These are phyloP conservation scores for Emericellopsis atlantica DNA, from an alignment of 2,329 filamentous ascomycete species.

Conservation along the genomic window DNA sequence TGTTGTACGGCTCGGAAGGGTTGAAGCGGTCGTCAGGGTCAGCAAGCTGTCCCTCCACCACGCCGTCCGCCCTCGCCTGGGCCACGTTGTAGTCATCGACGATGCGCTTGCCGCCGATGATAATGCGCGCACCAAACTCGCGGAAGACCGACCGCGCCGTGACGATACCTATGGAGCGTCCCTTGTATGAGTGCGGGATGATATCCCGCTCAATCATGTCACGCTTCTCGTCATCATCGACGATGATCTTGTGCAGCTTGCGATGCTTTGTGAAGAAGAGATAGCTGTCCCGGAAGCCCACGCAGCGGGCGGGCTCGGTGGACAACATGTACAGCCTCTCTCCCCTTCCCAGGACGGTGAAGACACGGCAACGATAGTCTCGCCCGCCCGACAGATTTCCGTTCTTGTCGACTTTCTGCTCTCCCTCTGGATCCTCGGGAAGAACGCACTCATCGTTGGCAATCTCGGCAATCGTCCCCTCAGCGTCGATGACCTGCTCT, in stretches of 20 bases:
- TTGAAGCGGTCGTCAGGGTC: constrained; percentile 78
- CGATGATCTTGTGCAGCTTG: constrained; percentile 93
- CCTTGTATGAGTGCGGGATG: constrained; percentile 97
- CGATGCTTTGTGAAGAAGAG: constrained; percentile 98
- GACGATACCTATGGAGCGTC: constrained; percentile 90
- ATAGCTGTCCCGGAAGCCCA: constrained; percentile 95
- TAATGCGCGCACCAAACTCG: constrained; percentile 88
- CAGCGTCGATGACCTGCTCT: constrained; percentile 81
- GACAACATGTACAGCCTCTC: constrained; percentile 94
- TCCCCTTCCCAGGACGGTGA: constrained; percentile 75
- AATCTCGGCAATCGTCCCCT: constrained; percentile 84
- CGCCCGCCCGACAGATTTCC: constrained; percentile 73
- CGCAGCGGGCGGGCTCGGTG: constrained; percentile 90
- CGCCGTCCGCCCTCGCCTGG: constrained; percentile 62
- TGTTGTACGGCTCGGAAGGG: constrained; percentile 81
- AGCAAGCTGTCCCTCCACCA: constrained; percentile 72
- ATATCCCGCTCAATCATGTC: constrained; percentile 92
- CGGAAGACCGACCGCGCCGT: constrained; percentile 94
- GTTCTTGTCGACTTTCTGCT: constrained; percentile 84
- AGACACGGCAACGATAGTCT: constrained; percentile 91
- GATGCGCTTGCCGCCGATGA: constrained; percentile 80
- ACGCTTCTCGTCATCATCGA: constrained; percentile 92
- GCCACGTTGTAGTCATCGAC: constrained; percentile 81
- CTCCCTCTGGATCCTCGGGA: constrained; percentile 76
- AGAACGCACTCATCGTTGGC: constrained; percentile 84